Percentiles rank a stretch among this genome's conserved stretches.
phyloP scores from a whole-genome alignment of 352 stramenopile genomes.

The Phytophthora boehmeriae region DNA sequence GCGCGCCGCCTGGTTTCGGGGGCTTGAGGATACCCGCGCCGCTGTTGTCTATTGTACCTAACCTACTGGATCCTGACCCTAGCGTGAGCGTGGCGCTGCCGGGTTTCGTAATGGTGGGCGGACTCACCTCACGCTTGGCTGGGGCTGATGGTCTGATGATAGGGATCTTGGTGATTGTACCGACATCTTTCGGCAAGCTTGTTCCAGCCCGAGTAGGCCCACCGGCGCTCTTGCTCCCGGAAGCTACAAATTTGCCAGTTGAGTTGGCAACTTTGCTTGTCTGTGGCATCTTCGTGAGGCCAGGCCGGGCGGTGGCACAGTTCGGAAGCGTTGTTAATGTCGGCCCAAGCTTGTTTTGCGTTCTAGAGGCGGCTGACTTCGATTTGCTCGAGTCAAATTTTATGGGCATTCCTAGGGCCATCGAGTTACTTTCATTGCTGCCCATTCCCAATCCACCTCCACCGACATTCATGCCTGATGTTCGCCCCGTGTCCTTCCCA shows the following conservation, averaged over 20 bases:
- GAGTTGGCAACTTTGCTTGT: slow-evolving; percentile 57
- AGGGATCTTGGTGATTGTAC: slow-evolving; percentile 70
- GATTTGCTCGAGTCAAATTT: slow-evolving; percentile 48
- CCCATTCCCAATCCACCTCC: slow-evolving; percentile 31
- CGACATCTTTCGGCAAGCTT: slow-evolving; percentile 50
- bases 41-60: slow-evolving; percentile 43
- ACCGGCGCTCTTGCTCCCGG: slow-evolving; percentile 40
- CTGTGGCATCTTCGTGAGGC: slow-evolving; percentile 57
- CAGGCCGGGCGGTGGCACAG: slow-evolving; percentile 50
- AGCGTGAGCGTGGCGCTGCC: slow-evolving; percentile 25
- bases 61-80: slow-evolving; percentile 28
- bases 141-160: slow-evolving; percentile 74
- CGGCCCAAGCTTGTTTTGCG: slow-evolving; percentile 50
- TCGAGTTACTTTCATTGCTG: slow-evolving; percentile 29
- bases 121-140: slow-evolving; percentile 71
- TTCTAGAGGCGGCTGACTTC: slow-evolving; percentile 49
- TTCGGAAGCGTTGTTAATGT: slow-evolving; percentile 74
- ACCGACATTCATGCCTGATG: slow-evolving; percentile 13
- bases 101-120: slow-evolving; percentile 58
- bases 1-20: slow-evolving; percentile 24
- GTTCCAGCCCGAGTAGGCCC: slow-evolving; percentile 43
- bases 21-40: slow-evolving; percentile 21
- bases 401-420: slow-evolving; percentile 41
- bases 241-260: slow-evolving; percentile 48
- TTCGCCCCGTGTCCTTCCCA: slow-evolving; percentile 61